Evolutionary conservation across 2,329 filamentous ascomycete genomes (phyloP).

Genomic region (Diaporthe vexans): DNA sequence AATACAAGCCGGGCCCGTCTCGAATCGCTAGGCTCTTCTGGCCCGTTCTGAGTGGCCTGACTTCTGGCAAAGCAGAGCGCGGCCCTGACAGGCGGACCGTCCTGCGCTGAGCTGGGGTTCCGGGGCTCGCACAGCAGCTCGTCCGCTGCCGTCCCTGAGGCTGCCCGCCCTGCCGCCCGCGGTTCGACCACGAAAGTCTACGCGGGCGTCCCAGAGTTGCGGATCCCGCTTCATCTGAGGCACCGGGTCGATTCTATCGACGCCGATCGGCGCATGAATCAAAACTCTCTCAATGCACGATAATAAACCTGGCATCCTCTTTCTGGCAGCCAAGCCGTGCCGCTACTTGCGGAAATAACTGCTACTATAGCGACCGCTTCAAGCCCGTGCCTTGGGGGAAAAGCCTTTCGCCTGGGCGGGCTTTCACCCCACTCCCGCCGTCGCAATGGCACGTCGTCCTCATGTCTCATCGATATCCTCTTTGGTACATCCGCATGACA

Average conservation of each 20-base stretch:
- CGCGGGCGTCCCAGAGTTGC: conserved; percentile 32
- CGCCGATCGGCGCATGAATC: conserved; percentile 29
- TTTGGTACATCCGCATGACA: conserved; percentile 32
- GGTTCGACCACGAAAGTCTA: conserved; percentile 19
- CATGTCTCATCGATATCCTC: conserved; percentile 27
- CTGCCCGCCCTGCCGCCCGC: conserved; percentile 17
- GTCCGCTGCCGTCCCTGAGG: conserved; percentile 18
- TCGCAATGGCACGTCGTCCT: conserved; percentile 13
- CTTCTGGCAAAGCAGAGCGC: conserved; percentile 4
- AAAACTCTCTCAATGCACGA: conserved; percentile 17
- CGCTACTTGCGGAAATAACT: conserved; percentile 23
- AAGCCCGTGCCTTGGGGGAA: conserved; percentile 3
- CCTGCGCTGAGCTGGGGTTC: conserved; percentile 35
- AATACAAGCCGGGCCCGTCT: conserved; percentile 40
- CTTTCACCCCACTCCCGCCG: conserved; percentile 18
- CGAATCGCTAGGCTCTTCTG: conserved; percentile 27
- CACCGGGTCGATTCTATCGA: conserved; percentile 25
- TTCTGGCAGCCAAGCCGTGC: conserved; percentile 17
- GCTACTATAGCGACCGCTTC: conserved; percentile 24
- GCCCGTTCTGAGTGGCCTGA: conserved; percentile 35
- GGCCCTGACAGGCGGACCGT: conserved; percentile 27
- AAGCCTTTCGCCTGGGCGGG: not conserved
- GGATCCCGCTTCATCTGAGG: conserved; percentile 31
- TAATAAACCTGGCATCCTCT: not conserved
- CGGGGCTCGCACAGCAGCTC: conserved; percentile 7